Conservation (phyloP, 2,329 filamentous ascomycete species). For the Aschersonia sp. region DNA sequence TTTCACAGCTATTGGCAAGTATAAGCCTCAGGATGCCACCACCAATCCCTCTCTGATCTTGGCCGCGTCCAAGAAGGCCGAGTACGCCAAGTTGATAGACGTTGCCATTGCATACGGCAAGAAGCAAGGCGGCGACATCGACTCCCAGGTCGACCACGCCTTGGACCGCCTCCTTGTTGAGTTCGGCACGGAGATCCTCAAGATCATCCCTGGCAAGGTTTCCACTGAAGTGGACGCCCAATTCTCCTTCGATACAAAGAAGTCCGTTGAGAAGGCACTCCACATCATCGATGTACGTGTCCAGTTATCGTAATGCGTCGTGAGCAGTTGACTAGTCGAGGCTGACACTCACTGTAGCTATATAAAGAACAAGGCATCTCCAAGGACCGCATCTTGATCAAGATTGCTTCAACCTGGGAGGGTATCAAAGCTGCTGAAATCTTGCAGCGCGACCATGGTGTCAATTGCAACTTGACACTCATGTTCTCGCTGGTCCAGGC, state of each 20-base stretch:
- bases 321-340: neutral
- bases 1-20: conserved; percentile 81
- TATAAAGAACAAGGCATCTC: conserved; percentile 85
- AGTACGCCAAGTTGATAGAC: conserved; percentile 89
- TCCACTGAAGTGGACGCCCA: conserved; percentile 96
- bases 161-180: conserved; percentile 91
- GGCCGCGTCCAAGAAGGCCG: conserved; percentile 92
- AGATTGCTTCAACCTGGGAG: conserved; percentile 98
- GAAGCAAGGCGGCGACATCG: conserved; percentile 50
- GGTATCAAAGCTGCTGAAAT: conserved; percentile 98
- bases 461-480: conserved; percentile 98
- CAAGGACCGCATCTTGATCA: conserved; percentile 95
- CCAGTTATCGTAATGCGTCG: neutral
- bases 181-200: conserved; percentile 94
- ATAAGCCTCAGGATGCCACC: conserved; percentile 99
- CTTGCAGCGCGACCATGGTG: conserved; percentile 84
- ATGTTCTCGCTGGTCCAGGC: conserved; percentile 96
- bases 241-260: conserved; percentile 90
- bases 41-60: conserved; percentile 99
- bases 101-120: conserved; percentile 76
- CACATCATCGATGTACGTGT: conserved; percentile 78
- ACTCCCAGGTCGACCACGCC: conserved; percentile 76
- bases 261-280: conserved; percentile 86
- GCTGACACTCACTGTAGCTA: conserved; percentile 42
- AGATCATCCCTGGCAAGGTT: conserved; percentile 95